Evolutionary conservation across 805 yeast genomes (phyloP).

Genomic region (Kodamaea leandrae): DNA sequence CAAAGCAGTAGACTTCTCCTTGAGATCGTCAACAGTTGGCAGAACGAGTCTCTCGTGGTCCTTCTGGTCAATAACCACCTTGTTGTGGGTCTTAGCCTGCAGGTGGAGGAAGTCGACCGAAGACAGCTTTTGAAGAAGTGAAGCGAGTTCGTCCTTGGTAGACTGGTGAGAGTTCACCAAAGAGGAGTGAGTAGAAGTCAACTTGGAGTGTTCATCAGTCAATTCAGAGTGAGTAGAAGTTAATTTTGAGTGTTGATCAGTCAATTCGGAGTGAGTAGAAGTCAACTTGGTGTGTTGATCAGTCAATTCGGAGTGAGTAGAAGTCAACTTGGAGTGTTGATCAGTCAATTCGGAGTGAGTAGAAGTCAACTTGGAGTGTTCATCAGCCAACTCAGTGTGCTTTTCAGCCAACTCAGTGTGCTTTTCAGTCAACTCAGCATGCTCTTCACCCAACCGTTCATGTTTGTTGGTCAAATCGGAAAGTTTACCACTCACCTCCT

Average conservation of each 20-base stretch:
- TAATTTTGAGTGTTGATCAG: conserved; percentile 11
- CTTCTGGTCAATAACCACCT: conserved; percentile 12
- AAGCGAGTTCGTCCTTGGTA: not conserved
- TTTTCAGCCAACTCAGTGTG: not conserved
- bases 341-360: not conserved
- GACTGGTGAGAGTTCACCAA: no score
- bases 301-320: not conserved
- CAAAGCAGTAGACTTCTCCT: conserved; percentile 4
- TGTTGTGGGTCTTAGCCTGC: conserved; percentile 6
- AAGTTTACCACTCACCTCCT: not conserved
- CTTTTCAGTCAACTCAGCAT: not conserved
- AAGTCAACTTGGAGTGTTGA: conserved; percentile 11
- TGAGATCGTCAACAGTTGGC: conserved; percentile 9
- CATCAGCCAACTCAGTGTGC: not conserved
- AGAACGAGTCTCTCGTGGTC: conserved; percentile 14
- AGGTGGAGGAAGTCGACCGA: conserved; percentile 5
- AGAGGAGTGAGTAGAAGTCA: not conserved
- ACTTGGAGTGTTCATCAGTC: not conserved
- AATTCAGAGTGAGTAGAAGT: not conserved
- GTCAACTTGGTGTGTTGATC: not conserved
- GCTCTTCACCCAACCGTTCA: not conserved
- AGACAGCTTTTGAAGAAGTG: not conserved
- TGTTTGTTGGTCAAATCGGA: not conserved
- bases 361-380: conserved; percentile 4
- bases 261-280: not conserved